phyloP scores from a whole-genome alignment of 345 rosid species.

The Hevea brasiliensis region DNA sequence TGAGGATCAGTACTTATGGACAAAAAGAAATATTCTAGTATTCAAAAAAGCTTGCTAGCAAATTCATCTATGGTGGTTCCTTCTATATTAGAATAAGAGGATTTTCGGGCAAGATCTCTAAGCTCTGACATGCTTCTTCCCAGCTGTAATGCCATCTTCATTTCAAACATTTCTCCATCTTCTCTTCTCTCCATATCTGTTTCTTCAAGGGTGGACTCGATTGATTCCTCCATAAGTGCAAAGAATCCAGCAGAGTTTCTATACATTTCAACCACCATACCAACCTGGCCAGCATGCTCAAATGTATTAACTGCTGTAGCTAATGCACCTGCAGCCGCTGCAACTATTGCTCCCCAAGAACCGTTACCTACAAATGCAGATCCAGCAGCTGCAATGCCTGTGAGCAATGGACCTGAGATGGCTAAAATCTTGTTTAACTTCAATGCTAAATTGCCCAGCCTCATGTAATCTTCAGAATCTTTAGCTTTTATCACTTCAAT shows the following conservation, averaged over 20 bases:
- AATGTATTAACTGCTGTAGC: conserved; percentile 34
- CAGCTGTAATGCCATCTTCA: conserved; percentile 39
- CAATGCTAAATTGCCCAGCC: conserved; percentile 39
- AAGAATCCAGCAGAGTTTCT: conserved; percentile 49
- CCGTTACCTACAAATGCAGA: conserved; percentile 24
- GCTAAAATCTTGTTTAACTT: conserved; percentile 47
- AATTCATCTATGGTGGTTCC: conserved; percentile 35
- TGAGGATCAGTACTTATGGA: not conserved
- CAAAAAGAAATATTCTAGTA: too few species aligned
- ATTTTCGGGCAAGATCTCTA: conserved; percentile 36
- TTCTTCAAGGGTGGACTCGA: conserved; percentile 28
- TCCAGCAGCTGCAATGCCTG: conserved; percentile 37
- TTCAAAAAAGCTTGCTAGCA: conserved; percentile 46
- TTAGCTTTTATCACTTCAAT: conserved; percentile 30
- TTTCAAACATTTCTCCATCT: conserved; percentile 42
- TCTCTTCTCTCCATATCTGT: conserved; percentile 31
- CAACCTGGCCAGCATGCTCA: conserved; percentile 52
- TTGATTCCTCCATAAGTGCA: conserved; percentile 30
- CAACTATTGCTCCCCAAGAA: conserved; percentile 25
- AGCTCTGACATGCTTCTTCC: conserved; percentile 55
- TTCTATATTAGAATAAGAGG: conserved; percentile 15
- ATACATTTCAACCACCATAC: conserved; percentile 61
- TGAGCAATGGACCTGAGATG: conserved; percentile 43
- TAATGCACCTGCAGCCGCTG: conserved; percentile 37
- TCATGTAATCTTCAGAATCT: conserved; percentile 43